Percentiles rank a stretch among this genome's conserved stretches.
Evolutionary conservation across 176 grass and related monocot species (phyloP).

Genomic region (bread wheat (Triticum aestivum)): DNA sequence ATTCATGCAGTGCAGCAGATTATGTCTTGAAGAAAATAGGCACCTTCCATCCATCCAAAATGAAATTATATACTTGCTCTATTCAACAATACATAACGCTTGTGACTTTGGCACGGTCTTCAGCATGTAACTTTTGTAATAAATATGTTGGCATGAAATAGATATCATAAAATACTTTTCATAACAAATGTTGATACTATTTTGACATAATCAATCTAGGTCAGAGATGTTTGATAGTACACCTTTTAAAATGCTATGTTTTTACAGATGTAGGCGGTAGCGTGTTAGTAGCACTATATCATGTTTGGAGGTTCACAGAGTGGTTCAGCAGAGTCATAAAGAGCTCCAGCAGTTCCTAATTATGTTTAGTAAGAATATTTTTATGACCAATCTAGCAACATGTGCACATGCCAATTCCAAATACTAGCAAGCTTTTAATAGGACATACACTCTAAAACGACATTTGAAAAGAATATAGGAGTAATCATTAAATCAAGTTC

Average conservation of each 20-base stretch:
- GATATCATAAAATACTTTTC: neutral
- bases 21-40: slow-evolving; percentile 18
- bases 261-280: neutral
- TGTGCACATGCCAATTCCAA: neutral
- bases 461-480: neutral
- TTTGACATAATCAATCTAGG: neutral
- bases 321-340: neutral
- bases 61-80: neutral
- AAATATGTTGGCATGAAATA: neutral
- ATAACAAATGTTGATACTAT: neutral
- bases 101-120: neutral
- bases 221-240: neutral
- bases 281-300: slow-evolving; percentile 8
- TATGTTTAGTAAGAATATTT: neutral
- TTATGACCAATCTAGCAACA: neutral
- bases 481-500: slow-evolving; percentile 1
- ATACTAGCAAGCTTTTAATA: neutral
- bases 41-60: neutral
- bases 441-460: neutral
- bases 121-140: neutral
- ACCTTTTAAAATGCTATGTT: neutral
- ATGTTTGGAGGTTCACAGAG: slow-evolving; percentile 3
- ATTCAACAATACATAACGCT: neutral
- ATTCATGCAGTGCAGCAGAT: slow-evolving; percentile 1
- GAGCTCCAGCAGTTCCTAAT: neutral